Conservation (phyloP, 768 basidiomycete species). For the Inosperma sp. region DNA sequence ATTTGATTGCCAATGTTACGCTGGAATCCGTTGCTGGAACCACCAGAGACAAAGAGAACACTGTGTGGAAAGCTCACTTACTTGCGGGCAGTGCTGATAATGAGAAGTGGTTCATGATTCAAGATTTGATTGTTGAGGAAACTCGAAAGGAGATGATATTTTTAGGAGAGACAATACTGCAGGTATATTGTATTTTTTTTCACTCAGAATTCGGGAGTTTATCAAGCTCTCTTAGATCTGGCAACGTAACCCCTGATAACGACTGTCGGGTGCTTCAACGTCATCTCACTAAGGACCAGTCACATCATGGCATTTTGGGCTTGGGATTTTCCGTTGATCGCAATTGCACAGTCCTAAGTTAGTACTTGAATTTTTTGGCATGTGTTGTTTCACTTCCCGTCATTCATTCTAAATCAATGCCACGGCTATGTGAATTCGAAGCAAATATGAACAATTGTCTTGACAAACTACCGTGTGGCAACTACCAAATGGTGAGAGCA, state of each 20-base stretch:
- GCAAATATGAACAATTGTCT: no score
- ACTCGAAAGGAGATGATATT: conserved; percentile 98
- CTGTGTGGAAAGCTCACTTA: conserved; percentile 90
- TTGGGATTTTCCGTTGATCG: no score
- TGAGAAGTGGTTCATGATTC: conserved; percentile 95
- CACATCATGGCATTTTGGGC: no score
- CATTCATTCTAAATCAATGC: no score
- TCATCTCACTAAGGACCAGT: no score
- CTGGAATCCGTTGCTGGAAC: conserved; percentile 96
- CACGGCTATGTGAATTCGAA: no score
- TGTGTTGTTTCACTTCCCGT: no score
- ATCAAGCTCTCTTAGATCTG: conserved; percentile 46
- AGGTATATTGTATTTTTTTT: conserved; percentile 48
- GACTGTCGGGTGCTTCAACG: no score
- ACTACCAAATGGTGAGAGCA: no score
- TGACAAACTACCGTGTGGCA: no score
- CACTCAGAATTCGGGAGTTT: conserved; percentile 4
- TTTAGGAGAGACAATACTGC: conserved; percentile 92
- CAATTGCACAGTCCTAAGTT: no score
- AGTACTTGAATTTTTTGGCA: no score
- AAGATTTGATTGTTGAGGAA: conserved; percentile 94
- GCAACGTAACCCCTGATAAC: conserved; percentile 41
- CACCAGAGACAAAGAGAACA: conserved; percentile 85
- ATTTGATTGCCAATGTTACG: conserved; percentile 92
- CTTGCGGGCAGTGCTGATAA: conserved; percentile 70